These are phyloP conservation scores for Prinsepia uniflora DNA, from an alignment of 306 rosid species.

Conservation along the genomic window DNA sequence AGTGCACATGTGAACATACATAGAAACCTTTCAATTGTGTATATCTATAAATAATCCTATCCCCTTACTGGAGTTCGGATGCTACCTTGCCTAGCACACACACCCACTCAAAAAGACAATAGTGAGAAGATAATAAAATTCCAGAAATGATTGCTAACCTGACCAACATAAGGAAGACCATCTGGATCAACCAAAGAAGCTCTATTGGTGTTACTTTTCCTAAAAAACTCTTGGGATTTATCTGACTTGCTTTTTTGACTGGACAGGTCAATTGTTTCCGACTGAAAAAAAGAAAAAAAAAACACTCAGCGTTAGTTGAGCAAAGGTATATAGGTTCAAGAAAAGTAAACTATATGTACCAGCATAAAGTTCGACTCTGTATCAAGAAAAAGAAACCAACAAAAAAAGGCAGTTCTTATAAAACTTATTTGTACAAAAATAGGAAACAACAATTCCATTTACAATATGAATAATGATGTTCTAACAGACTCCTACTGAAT, in stretches of 20 bases:
- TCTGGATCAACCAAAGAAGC: constrained; percentile 60
- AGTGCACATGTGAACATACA: neutral
- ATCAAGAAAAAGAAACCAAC: neutral
- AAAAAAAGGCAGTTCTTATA: neutral
- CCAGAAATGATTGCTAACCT: constrained; percentile 50
- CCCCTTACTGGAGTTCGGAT: neutral
- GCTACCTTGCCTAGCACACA: no score
- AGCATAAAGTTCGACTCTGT: neutral
- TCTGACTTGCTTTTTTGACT: constrained; percentile 44
- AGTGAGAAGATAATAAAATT: neutral
- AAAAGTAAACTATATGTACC: neutral
- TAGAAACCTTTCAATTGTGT: neutral
- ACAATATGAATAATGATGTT: neutral
- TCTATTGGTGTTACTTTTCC: constrained; percentile 55
- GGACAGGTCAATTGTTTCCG: constrained; percentile 76
- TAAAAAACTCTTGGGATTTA: constrained; percentile 37
- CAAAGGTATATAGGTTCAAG: neutral
- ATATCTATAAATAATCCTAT: no score
- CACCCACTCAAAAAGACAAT: neutral
- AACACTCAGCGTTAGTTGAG: constrained; percentile 7
- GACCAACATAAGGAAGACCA: constrained; percentile 99
- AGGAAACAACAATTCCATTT: neutral
- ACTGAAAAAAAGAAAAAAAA: constrained; percentile 35
- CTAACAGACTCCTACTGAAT: neutral
- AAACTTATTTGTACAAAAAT: neutral